Conservation (phyloP, 78 protist species). For the Salpingoeca rosetta region DNA sequence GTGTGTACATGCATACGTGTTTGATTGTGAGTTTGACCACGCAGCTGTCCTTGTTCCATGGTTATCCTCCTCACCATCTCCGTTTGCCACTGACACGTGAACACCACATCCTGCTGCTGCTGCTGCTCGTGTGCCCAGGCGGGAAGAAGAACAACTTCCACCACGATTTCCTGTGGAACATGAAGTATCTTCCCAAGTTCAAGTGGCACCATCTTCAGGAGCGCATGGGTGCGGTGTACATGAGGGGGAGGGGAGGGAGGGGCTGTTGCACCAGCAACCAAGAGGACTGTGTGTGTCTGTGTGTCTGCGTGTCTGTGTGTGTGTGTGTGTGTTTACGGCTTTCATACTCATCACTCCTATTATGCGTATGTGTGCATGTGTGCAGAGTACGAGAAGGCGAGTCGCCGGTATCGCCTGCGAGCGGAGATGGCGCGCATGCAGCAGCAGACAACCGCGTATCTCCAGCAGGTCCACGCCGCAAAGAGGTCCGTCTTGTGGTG, state of each 20-base stretch:
- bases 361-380: not conserved
- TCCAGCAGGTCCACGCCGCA: conserved; percentile 22
- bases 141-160: conserved; percentile 34
- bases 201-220: conserved; percentile 75
- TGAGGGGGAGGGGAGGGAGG: not conserved
- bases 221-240: not conserved
- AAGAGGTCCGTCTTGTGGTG: not conserved
- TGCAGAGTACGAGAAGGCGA: conserved; percentile 10
- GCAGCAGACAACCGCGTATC: conserved; percentile 14
- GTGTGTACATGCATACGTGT: not conserved
- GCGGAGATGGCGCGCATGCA: conserved; percentile 25
- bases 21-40: not conserved
- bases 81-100: not conserved
- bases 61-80: not conserved
- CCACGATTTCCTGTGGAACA: conserved; percentile 66
- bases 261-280: not conserved
- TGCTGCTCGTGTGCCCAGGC: not conserved
- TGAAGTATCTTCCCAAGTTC: conserved; percentile 71
- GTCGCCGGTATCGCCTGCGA: conserved; percentile 12
- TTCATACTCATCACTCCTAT: not conserved
- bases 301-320: not conserved
- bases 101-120: not conserved
- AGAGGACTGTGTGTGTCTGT: too few species aligned
- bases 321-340: not conserved
- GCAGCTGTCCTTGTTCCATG: not conserved